Evolutionary conservation across 495 filamentous ascomycete species (phyloP).

Genomic region (Aspergillus avenaceus): DNA sequence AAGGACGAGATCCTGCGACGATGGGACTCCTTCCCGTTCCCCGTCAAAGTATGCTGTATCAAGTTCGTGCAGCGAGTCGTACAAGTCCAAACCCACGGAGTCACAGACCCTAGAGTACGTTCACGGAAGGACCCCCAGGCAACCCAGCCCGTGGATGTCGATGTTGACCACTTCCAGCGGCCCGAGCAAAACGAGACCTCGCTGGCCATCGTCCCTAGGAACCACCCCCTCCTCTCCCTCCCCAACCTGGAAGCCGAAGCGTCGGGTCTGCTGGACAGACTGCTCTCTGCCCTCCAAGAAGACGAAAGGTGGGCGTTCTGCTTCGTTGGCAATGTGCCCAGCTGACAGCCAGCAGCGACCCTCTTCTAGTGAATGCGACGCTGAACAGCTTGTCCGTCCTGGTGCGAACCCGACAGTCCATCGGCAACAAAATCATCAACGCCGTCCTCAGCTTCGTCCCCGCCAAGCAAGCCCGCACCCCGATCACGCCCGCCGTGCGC

Average conservation of each 20-base stretch:
- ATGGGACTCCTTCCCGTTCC: conserved; percentile 76
- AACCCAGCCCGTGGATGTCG: no score
- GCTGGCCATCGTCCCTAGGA: conserved; percentile 75
- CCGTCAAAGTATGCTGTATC: conserved; percentile 87
- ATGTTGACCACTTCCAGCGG: conserved; percentile 49
- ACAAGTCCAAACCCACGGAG: conserved; percentile 81
- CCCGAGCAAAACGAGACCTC: conserved; percentile 86
- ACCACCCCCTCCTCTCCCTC: conserved; percentile 71
- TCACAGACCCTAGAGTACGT: conserved; percentile 80
- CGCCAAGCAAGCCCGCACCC: conserved; percentile 66
- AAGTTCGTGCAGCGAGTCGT: conserved; percentile 95
- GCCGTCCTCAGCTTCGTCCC: conserved; percentile 90
- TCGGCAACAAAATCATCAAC: conserved; percentile 79
- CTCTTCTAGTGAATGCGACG: conserved; percentile 85
- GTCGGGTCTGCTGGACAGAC: conserved; percentile 80
- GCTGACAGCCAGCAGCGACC: conserved; percentile 71
- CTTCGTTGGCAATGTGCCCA: no score
- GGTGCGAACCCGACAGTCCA: conserved; percentile 71
- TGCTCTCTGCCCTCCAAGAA: conserved; percentile 83
- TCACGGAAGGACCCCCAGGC: background rate
- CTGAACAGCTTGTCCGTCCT: conserved; percentile 80
- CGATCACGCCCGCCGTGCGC: conserved; percentile 71
- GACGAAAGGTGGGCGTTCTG: conserved; percentile 68
- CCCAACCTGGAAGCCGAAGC: conserved; percentile 86
- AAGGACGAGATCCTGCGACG: conserved; percentile 82